A percentile compares a stretch with the other conserved stretches of the same genome.
phyloP scores from a whole-genome alignment of 2,329 filamentous ascomycete species.

The Hypomyces rosellus region DNA sequence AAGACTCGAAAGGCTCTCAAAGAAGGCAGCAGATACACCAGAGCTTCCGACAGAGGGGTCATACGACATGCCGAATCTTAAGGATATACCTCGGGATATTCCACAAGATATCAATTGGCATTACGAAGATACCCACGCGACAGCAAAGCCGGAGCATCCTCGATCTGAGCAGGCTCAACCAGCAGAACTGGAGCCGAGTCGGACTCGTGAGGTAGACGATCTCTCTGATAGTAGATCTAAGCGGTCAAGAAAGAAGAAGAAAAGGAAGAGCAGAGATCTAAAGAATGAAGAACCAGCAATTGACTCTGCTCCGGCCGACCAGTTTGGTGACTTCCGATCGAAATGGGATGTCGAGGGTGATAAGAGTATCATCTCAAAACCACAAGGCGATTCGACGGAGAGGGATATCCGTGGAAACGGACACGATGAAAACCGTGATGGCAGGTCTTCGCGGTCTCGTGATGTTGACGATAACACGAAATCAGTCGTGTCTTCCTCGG shows the following conservation, averaged over 20 bases:
- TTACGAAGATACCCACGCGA: neutral
- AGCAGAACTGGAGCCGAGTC: neutral
- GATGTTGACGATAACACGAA: constrained; percentile 38
- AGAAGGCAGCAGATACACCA: constrained; percentile 1
- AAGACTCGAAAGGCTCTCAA: constrained; percentile 2
- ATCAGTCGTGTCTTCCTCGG: constrained; percentile 29
- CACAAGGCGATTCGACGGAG: constrained; percentile 27
- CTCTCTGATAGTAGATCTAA: constrained; percentile 1
- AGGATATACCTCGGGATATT: constrained; percentile 1
- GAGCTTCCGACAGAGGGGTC: constrained; percentile 1
- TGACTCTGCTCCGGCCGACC: constrained; percentile 24
- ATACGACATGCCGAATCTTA: neutral
- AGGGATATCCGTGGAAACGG: constrained; percentile 29
- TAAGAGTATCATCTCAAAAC: constrained; percentile 35
- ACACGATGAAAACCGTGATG: constrained; percentile 31
- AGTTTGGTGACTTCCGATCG: constrained; percentile 11
- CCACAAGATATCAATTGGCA: neutral
- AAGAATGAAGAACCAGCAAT: constrained; percentile 11
- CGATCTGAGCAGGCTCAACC: neutral
- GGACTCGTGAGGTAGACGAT: constrained; percentile 4
- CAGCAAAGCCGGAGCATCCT: neutral
- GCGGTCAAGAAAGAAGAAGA: constrained; percentile 4
- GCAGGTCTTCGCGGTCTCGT: constrained; percentile 23
- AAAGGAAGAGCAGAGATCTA: constrained; percentile 6
- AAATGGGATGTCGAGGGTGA: constrained; percentile 9